Conservation (phyloP, 2,329 filamentous ascomycete genomes). For the Hypoxylon sp. region DNA sequence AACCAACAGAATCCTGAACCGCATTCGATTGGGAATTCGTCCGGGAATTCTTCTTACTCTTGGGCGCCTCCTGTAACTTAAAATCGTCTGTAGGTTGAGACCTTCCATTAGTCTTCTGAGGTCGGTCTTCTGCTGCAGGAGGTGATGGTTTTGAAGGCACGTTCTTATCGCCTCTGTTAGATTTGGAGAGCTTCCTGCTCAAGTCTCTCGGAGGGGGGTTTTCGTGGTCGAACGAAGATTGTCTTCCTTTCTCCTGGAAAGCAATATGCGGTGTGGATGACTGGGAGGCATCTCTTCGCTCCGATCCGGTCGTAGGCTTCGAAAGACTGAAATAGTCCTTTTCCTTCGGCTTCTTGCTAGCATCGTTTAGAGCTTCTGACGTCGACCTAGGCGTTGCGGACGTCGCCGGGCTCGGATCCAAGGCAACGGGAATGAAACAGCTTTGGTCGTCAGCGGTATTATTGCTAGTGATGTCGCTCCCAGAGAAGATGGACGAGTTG, state of each 20-base stretch:
- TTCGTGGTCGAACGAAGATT: conserved; percentile 73
- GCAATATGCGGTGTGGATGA: conserved; percentile 87
- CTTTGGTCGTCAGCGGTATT: conserved; percentile 71
- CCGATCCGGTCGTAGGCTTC: conserved; percentile 59
- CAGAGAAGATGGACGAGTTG: conserved; percentile 76
- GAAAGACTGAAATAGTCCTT: conserved; percentile 72
- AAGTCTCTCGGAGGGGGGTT: conserved; percentile 67
- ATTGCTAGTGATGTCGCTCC: conserved; percentile 60
- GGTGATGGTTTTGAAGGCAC: conserved; percentile 54
- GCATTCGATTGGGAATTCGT: conserved; percentile 62
- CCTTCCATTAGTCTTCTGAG: conserved; percentile 58
- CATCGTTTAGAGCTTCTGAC: conserved; percentile 63
- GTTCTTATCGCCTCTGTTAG: conserved; percentile 56
- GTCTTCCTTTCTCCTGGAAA: conserved; percentile 86
- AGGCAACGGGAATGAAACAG: conserved; percentile 82
- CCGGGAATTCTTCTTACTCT: conserved; percentile 68
- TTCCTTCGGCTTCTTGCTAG: conserved; percentile 63
- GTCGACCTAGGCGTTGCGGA: conserved; percentile 69
- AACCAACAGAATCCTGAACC: conserved; percentile 57
- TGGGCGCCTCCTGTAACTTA: conserved; percentile 85
- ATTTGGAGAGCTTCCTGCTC: conserved; percentile 65
- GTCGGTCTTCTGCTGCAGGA: conserved; percentile 57
- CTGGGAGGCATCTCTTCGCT: conserved; percentile 66
- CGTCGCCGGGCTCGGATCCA: conserved; percentile 77
- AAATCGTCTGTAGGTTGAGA: conserved; percentile 70